Conservation (phyloP, 768 basidiomycete species). For the Panellus pusillus region DNA sequence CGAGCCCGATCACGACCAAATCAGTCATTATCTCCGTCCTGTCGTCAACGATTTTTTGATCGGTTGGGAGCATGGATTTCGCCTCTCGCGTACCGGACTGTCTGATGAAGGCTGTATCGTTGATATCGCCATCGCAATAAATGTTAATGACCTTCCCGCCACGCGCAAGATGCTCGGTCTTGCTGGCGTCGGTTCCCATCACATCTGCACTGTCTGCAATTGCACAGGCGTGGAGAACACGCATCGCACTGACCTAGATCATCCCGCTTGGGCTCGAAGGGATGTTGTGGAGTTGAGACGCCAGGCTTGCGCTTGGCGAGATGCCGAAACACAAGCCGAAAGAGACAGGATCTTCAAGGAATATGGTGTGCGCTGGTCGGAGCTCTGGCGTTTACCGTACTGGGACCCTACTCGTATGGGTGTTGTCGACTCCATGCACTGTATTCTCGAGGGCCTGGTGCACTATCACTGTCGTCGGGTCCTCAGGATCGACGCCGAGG, state of each 20-base stretch:
- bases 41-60: conserved; percentile 27
- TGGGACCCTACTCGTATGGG: conserved; percentile 28
- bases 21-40: conserved; percentile 28
- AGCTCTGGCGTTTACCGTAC: conserved; percentile 29
- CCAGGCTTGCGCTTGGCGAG: conserved; percentile 4
- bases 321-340: conserved; percentile 11
- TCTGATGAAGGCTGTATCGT: not conserved
- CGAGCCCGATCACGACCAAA: conserved; percentile 26
- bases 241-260: conserved; percentile 16
- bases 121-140: conserved; percentile 12
- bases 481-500: conserved; percentile 18
- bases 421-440: conserved; percentile 35
- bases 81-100: conserved; percentile 14
- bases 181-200: conserved; percentile 21
- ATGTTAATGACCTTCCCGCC: conserved; percentile 32
- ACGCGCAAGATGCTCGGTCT: conserved; percentile 26
- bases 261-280: conserved; percentile 13
- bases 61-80: conserved; percentile 19
- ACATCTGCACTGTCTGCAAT: conserved; percentile 29
- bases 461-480: conserved; percentile 21
- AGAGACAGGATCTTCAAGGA: conserved; percentile 19
- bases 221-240: conserved; percentile 17
- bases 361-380: conserved; percentile 27
- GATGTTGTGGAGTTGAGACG: not conserved
- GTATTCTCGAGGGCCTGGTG: conserved; percentile 25